Evolutionary conservation across 2,329 filamentous ascomycete genomes (phyloP), one percentile per base, ranked within the genome.

Genomic region (Colletotrichum sp.): DNA sequence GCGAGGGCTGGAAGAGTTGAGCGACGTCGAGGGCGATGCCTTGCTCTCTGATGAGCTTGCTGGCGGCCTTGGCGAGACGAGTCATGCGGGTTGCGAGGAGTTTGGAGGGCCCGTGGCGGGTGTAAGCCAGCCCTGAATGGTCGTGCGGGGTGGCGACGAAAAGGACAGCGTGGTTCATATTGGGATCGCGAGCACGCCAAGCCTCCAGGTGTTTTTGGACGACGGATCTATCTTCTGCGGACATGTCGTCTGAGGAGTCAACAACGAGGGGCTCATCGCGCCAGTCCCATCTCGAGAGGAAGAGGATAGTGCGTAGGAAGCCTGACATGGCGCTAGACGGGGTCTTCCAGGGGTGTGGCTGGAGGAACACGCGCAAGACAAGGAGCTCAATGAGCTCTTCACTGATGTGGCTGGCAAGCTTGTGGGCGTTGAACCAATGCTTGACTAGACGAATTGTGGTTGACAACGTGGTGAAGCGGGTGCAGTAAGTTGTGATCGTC

Each of bases 231-330:
- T 94, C 91, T 13, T 90, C 87, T 9, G 88, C 84, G 9, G 90
- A 90, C 81, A 98, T 88, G 16, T 92, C 90, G 76, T 89, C 90
- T 13, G 92, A 90, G 30, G 95, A 90, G 83, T 98, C 95, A 30
- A 98, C 89, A 39, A 98, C 89, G 36, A 99, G 88, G 2, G 97
- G 94, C 69, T 96, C 93, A 9, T 93, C 89, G 32, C 95, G 92
- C 97, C 97, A 99, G 83, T 99, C 95, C 96, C 97, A 99, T 57
- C 92, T 90, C 2, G 96, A 92, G 16, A 99, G 88, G 83, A 96
- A 94, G 36, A 93, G 87, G 2, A 99, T 87, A 1, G 95, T 95
- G 26, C 96, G 92, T 32, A 98, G 85, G 82, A 99, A 96, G 6
- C 95, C 97, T 0, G 94, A 93, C 80, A 93, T 92, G 12, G 93